These are phyloP conservation scores for Coelastrella sp. DNA, from an alignment of 139 green algal genomes.

Conservation along the genomic window DNA sequence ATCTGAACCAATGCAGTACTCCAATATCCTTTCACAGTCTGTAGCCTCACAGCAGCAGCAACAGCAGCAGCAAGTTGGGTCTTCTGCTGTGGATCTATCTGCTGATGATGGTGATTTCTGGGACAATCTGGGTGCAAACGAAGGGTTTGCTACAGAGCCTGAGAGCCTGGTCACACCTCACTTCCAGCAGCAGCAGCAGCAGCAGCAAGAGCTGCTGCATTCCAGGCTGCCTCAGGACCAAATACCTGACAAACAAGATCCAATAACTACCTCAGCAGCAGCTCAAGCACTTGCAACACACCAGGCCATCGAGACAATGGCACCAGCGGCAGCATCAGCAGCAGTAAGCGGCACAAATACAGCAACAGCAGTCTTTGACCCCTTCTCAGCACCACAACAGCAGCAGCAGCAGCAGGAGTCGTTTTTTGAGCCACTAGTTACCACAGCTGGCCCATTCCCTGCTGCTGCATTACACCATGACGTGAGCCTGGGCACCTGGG, in stretches of 20 bases:
- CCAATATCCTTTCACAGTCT: not conserved
- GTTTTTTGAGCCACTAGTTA: not conserved
- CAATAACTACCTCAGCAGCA: not conserved
- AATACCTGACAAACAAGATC: too few species aligned
- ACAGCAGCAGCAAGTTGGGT: not conserved
- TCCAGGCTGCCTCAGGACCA: too few species aligned
- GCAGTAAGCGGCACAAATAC: not conserved
- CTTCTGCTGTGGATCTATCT: not conserved
- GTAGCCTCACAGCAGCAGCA: not conserved
- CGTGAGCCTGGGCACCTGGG: not conserved
- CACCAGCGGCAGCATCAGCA: not conserved
- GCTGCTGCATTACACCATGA: not conserved
- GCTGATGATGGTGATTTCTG: not conserved
- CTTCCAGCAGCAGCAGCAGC: not conserved
- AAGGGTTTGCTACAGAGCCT: too few species aligned
- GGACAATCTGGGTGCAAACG: not conserved
- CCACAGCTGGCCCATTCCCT: not conserved
- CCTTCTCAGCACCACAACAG: not conserved
- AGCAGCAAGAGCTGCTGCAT: too few species aligned
- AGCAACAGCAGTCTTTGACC: not conserved
- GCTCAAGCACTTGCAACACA: not conserved
- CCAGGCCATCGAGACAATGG: not conserved
- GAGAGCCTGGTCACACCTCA: too few species aligned
- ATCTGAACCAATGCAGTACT: too few species aligned
- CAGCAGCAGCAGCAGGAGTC: not conserved